A percentile compares a stretch with the other conserved stretches of the same genome.
Conservation (phyloP, 2,329 filamentous ascomycete species). For the Huntiella abstrusa region DNA sequence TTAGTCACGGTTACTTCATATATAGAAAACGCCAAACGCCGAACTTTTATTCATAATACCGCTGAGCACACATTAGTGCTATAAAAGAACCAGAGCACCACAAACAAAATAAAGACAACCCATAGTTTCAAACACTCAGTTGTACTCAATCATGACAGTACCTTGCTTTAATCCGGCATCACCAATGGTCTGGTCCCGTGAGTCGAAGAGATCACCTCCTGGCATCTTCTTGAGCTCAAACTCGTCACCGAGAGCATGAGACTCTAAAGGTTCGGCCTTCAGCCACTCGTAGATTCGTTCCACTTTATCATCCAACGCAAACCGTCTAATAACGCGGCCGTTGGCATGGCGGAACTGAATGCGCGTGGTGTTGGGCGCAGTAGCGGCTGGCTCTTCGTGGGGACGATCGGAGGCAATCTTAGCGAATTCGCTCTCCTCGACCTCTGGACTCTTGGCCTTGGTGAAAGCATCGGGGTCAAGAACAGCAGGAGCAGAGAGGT, state of each 20-base stretch:
- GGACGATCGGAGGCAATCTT: slow-evolving; percentile 52
- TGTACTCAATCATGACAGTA: slow-evolving; percentile 87
- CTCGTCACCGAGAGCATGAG: slow-evolving; percentile 47
- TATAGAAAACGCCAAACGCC: neutral
- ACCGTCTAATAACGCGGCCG: slow-evolving; percentile 74
- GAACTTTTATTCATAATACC: neutral
- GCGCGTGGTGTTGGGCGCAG: slow-evolving; percentile 49
- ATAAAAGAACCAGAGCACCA: neutral
- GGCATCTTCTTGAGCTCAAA: slow-evolving; percentile 81
- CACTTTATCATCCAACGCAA: slow-evolving; percentile 57
- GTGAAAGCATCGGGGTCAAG: slow-evolving; percentile 81
- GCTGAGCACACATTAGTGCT: too few species aligned
- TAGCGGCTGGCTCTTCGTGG: slow-evolving; percentile 58
- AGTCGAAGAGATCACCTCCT: slow-evolving; percentile 65
- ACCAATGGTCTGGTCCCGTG: slow-evolving; percentile 54
- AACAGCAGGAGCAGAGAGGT: slow-evolving; percentile 22
- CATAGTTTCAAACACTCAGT: slow-evolving; percentile 30
- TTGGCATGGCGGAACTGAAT: slow-evolving; percentile 83
- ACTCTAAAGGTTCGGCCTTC: slow-evolving; percentile 69
- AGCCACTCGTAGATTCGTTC: slow-evolving; percentile 88
- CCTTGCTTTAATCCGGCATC: slow-evolving; percentile 78
- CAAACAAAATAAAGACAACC: neutral
- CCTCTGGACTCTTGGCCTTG: slow-evolving; percentile 30
- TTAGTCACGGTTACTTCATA: neutral
- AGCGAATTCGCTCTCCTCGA: slow-evolving; percentile 35